Percentiles rank a stretch among this genome's conserved stretches.
phyloP scores from a whole-genome alignment of 2,329 filamentous ascomycete genomes.

The Periconia sp. region DNA sequence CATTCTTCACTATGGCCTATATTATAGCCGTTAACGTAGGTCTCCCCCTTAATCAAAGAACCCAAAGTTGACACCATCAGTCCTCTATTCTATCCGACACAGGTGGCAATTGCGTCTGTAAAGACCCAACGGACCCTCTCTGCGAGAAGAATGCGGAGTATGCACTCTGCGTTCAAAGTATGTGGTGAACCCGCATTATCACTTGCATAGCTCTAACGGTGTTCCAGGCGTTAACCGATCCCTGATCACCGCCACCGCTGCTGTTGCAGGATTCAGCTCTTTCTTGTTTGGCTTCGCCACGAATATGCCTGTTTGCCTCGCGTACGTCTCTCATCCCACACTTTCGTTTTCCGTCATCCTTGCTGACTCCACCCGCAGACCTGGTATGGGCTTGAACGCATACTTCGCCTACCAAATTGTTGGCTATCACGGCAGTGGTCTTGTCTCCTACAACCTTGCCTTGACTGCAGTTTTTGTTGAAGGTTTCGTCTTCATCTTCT shows the following conservation, averaged over 20 bases:
- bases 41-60: background rate
- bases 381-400: constrained; percentile 69
- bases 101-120: constrained; percentile 78
- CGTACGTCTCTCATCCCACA: constrained; percentile 18
- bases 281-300: constrained; percentile 83
- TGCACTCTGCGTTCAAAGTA: constrained; percentile 59
- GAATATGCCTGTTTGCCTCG: constrained; percentile 64
- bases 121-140: constrained; percentile 52
- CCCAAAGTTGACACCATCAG: constrained; percentile 25
- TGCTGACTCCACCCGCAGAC: constrained; percentile 22
- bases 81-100: constrained; percentile 57
- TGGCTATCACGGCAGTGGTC: constrained; percentile 74
- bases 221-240: constrained; percentile 69
- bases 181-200: background rate
- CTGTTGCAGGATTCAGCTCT: constrained; percentile 76
- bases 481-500: constrained; percentile 80
- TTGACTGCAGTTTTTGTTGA: constrained; percentile 88
- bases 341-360: constrained; percentile 4
- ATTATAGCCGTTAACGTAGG: constrained; percentile 40
- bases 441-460: constrained; percentile 75
- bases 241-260: constrained; percentile 82
- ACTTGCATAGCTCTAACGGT: constrained; percentile 3
- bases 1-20: constrained; percentile 59
- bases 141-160: constrained; percentile 66
- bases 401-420: constrained; percentile 87